These are phyloP conservation scores for Boletales sp. DNA, from an alignment of 768 basidiomycete genomes.

Conservation along the genomic window DNA sequence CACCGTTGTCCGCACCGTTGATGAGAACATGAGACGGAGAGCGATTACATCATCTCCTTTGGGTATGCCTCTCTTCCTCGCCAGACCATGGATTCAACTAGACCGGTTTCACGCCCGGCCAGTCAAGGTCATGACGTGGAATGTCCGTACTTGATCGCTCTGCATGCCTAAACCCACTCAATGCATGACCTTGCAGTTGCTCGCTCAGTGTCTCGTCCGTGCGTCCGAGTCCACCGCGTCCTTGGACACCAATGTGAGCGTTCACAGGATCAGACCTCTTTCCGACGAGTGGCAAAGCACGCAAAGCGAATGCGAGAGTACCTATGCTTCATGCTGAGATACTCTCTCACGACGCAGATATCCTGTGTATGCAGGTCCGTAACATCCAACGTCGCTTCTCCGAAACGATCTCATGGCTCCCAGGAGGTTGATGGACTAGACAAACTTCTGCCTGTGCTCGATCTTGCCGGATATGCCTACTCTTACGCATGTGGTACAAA, in stretches of 20 bases:
- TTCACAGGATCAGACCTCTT: constrained; percentile 71
- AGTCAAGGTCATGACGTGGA: constrained; percentile 75
- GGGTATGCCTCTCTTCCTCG: constrained; percentile 9
- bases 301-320: constrained; percentile 70
- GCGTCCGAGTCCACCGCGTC: constrained; percentile 31
- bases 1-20: constrained; percentile 16
- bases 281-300: constrained; percentile 73
- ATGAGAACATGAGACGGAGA: constrained; percentile 20
- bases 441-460: constrained; percentile 64
- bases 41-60: constrained; percentile 16
- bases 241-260: not conserved
- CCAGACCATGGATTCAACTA: constrained; percentile 36
- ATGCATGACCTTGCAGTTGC: constrained; percentile 43
- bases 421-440: constrained; percentile 88
- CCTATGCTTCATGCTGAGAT: constrained; percentile 78
- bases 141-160: constrained; percentile 49
- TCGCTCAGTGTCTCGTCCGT: constrained; percentile 81
- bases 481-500: constrained; percentile 64
- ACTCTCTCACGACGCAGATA: constrained; percentile 66
- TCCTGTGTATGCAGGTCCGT: constrained; percentile 82
- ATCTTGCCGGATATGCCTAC: constrained; percentile 59
- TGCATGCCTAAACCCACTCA: constrained; percentile 2
- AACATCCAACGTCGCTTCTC: not conserved
- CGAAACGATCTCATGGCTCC: not conserved
- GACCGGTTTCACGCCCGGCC: not conserved